Conservation (phyloP, 345 rosid genomes). For the Passiflora organensis region DNA sequence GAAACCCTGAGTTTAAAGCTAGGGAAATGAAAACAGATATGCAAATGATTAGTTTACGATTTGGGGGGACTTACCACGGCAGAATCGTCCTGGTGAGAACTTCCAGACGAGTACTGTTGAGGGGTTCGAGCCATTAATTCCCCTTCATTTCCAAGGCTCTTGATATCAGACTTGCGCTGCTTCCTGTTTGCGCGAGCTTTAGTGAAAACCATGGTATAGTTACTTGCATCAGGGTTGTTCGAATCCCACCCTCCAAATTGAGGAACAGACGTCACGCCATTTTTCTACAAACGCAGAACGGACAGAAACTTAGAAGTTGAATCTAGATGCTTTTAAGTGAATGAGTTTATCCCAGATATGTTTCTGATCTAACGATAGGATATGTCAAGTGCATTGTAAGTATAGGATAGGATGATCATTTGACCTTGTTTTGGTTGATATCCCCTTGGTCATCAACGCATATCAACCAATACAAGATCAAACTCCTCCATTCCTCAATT, state of each 20-base stretch:
- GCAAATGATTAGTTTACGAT: too few relatives aligned
- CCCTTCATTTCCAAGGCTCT: slow-evolving; percentile 52
- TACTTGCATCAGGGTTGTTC: slow-evolving; percentile 33
- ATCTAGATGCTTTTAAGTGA: background rate
- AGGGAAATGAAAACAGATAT: too few relatives aligned
- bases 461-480: slow-evolving; percentile 16
- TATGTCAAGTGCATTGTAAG: background rate
- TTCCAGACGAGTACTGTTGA: slow-evolving; percentile 4
- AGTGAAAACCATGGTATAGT: slow-evolving; percentile 61
- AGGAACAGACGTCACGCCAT: slow-evolving; percentile 51
- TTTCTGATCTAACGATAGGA: background rate
- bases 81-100: slow-evolving; percentile 33
- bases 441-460: slow-evolving; percentile 20
- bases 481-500: background rate
- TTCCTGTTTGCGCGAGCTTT: slow-evolving; percentile 68
- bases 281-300: slow-evolving; percentile 23
- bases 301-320: too few relatives aligned
- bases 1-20: too few relatives aligned
- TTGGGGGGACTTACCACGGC: slow-evolving; percentile 35
- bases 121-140: slow-evolving; percentile 29
- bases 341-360: background rate
- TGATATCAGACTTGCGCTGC: slow-evolving; percentile 39
- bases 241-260: slow-evolving; percentile 85
- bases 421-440: slow-evolving; percentile 18
- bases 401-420: background rate